phyloP scores from a whole-genome alignment of 2,329 filamentous ascomycete species.

The Plectosphaerella sp. region DNA sequence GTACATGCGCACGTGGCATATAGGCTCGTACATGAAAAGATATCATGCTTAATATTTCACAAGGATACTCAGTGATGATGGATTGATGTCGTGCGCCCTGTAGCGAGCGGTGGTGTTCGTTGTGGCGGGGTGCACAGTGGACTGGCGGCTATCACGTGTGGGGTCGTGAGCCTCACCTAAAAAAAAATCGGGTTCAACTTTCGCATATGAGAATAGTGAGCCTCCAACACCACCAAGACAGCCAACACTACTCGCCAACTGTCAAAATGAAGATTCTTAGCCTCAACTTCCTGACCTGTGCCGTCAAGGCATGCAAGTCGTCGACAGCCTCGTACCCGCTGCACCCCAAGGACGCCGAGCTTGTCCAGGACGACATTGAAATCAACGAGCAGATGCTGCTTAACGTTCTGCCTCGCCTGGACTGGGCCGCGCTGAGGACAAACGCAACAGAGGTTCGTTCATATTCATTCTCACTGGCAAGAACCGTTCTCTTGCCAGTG shows the following conservation, averaged over 20 bases:
- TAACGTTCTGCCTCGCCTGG: constrained; percentile 81
- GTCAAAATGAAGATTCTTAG: constrained; percentile 84
- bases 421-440: constrained; percentile 76
- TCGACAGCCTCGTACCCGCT: constrained; percentile 78
- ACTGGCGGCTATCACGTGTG: constrained; percentile 6
- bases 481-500: too few species aligned
- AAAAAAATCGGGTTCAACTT: constrained; percentile 8
- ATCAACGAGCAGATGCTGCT: constrained; percentile 75
- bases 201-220: too few species aligned
- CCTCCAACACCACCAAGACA: not conserved
- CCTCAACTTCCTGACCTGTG: constrained; percentile 94
- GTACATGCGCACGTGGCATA: not conserved
- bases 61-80: too few species aligned
- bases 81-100: too few species aligned
- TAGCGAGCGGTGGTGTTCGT: too few species aligned
- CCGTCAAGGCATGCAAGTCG: constrained; percentile 89
- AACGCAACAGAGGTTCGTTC: constrained; percentile 69
- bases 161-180: constrained; percentile 3
- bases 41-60: too few species aligned
- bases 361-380: constrained; percentile 79
- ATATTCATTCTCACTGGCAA: too few species aligned
- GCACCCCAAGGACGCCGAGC: constrained; percentile 86
- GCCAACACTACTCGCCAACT: not conserved
- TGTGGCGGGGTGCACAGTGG: too few species aligned
- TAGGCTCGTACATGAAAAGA: not conserved